A percentile compares a stretch with the other conserved stretches of the same genome.
These are phyloP conservation scores for Leishmania lainsoni DNA, from an alignment of 208 protist species.

Conservation along the genomic window DNA sequence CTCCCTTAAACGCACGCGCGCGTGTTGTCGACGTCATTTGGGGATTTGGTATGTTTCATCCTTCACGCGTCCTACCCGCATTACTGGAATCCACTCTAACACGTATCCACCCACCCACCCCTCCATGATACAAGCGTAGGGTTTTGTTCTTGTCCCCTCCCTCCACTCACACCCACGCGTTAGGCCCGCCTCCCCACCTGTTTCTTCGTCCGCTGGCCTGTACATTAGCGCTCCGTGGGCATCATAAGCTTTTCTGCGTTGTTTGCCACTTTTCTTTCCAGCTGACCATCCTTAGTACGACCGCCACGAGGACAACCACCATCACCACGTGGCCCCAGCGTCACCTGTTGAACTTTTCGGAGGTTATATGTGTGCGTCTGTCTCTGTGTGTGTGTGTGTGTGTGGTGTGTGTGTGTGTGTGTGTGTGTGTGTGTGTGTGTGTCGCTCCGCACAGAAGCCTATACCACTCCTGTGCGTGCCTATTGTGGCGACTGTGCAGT, in stretches of 20 bases:
- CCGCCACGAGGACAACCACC: too few relatives aligned
- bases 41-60: too few relatives aligned
- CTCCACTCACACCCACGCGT: too few relatives aligned
- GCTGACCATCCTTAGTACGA: not conserved
- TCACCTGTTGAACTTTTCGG: too few relatives aligned
- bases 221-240: not conserved
- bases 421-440: not conserved
- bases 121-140: not conserved
- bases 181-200: not conserved
- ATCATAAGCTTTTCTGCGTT: too few relatives aligned
- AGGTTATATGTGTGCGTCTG: too few relatives aligned
- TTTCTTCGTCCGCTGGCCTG: not conserved
- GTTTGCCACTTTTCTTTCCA: not conserved
- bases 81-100: too few relatives aligned
- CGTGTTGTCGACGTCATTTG: too few relatives aligned
- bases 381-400: not conserved
- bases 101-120: too few relatives aligned
- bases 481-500: not conserved
- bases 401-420: not conserved
- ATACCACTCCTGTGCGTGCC: too few relatives aligned
- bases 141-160: conserved; percentile 1
- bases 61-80: too few relatives aligned
- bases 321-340: too few relatives aligned
- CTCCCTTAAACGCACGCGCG: not conserved
- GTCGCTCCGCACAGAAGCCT: not conserved